A percentile compares a stretch with the other conserved stretches of the same genome.
Conservation (phyloP, 1,284 basidiomycete genomes). For the Puccinia horiana region DNA sequence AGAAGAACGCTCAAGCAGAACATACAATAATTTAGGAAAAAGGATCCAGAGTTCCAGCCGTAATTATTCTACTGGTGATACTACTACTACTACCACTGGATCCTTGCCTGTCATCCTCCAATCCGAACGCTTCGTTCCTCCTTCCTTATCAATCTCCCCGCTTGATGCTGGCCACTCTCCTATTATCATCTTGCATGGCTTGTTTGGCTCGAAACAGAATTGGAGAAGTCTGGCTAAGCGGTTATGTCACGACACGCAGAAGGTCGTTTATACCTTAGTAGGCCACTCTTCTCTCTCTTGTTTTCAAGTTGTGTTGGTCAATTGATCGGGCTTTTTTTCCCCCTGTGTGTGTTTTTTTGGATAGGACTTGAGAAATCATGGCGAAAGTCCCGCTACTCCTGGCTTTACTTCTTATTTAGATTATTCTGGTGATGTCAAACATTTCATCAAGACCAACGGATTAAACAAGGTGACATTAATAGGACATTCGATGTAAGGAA, state of each 20-base stretch:
- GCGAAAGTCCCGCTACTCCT: conserved; percentile 39
- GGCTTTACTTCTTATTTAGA: conserved; percentile 42
- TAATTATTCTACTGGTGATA: too few relatives aligned
- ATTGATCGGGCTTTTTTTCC: not conserved
- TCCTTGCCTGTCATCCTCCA: conserved; percentile 2
- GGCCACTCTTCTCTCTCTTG: not conserved
- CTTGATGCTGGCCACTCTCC: not conserved
- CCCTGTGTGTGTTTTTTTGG: not conserved
- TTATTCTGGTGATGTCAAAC: conserved; percentile 41
- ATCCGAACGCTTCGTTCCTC: conserved; percentile 40
- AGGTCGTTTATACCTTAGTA: conserved; percentile 39
- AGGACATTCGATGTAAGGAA: conserved; percentile 48
- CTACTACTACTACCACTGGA: too few relatives aligned
- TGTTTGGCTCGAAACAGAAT: conserved; percentile 50
- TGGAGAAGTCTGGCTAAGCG: conserved; percentile 45
- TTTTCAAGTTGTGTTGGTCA: not conserved
- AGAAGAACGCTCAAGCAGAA: too few relatives aligned
- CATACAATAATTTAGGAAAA: not conserved
- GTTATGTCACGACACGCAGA: conserved; percentile 6
- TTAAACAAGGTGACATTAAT: conserved; percentile 37
- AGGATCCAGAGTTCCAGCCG: too few relatives aligned
- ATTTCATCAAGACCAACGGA: conserved; percentile 26
- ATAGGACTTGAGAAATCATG: conserved; percentile 50
- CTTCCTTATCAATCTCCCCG: not conserved
- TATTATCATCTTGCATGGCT: conserved; percentile 47